Base-by-base conservation (phyloP, 139 green algal genomes). In the Chlorella sp. region DNA sequence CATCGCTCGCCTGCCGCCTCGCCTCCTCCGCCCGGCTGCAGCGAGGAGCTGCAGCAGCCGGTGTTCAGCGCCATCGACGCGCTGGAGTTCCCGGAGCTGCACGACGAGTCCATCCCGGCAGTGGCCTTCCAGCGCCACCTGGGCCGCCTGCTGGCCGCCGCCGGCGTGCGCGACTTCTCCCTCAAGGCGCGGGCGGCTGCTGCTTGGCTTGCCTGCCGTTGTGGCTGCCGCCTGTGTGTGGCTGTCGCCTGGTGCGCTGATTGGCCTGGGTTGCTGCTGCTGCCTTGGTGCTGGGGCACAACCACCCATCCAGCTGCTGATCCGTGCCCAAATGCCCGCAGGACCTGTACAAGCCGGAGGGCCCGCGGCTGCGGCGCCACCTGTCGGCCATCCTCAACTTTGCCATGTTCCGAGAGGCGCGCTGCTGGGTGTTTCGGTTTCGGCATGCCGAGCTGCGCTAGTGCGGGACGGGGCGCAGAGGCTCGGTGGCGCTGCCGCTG, bases 381-480 rank as follows among this genome's bases (percentile, higher is more conserved):
- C 87, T 99, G 26, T 95, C 87, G n/a, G 96, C 96, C 0, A 84
- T 98, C 62, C 95, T 99, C 88, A 99, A 99, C 89, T 98, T 98
- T 90, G 95, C 93, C 36, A 98, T 97, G 89, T 98, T 96, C 86
- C 89, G 96, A 0, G 97, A 98, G 87, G 51, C 24, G 51, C 51
- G 16, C n/a, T n/a, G n/a, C n/a, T n/a, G n/a, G n/a, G n/a, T n/a
- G n/a, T n/a, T n/a, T n/a, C n/a, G n/a, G n/a, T n/a, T n/a, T n/a
- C n/a, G n/a, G n/a, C n/a, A n/a, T n/a, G n/a, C n/a, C n/a, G n/a
- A n/a, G n/a, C n/a, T n/a, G n/a, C n/a, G n/a, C n/a, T n/a, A n/a
- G n/a, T n/a, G n/a, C n/a, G n/a, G n/a, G n/a, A n/a, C n/a, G n/a
- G n/a, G n/a, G n/a, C n/a, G n/a, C n/a, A n/a, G n/a, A n/a, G n/a